phyloP scores from a whole-genome alignment of 1,284 basidiomycete genomes.

The Marasmius oreades region DNA sequence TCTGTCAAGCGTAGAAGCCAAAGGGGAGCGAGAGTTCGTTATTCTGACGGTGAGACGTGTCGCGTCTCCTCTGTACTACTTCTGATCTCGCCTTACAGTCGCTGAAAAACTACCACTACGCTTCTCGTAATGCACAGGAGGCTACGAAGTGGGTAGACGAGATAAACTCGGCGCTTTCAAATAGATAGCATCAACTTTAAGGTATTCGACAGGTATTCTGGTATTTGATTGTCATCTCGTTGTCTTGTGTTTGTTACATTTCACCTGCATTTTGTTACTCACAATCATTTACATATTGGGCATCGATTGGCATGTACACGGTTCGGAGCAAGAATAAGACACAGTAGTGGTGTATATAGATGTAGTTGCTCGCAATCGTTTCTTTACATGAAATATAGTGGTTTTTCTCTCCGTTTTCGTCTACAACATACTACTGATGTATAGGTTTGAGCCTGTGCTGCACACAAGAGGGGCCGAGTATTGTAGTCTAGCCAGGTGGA shows the following conservation, averaged over 20 bases:
- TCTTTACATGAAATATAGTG: neutral
- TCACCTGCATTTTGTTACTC: neutral
- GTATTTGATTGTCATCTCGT: constrained; percentile 3
- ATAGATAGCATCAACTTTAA: neutral
- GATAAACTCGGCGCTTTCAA: constrained; percentile 35
- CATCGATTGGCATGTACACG: neutral
- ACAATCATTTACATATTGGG: neutral
- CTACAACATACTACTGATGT: too few relatives aligned
- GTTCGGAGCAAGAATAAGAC: neutral
- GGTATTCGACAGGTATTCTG: neutral
- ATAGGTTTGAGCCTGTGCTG: too few relatives aligned
- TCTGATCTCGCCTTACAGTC: constrained; percentile 31
- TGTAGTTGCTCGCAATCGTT: neutral
- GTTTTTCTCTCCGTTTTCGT: too few relatives aligned
- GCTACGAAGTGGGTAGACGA: constrained; percentile 50
- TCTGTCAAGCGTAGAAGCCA: constrained; percentile 47
- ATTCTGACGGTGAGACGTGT: constrained; percentile 50
- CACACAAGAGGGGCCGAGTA: too few relatives aligned
- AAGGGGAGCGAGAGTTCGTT: constrained; percentile 59
- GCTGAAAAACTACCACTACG: constrained; percentile 51
- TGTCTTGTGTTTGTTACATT: constrained; percentile 2
- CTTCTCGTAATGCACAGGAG: constrained; percentile 35
- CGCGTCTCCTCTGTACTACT: constrained; percentile 3
- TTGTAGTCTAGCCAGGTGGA: constrained; percentile 70
- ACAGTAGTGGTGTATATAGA: neutral